Evolutionary conservation across 306 rosid genomes (phyloP), one percentile per base, ranked within the genome.

Genomic region (Fagus sylvatica): DNA sequence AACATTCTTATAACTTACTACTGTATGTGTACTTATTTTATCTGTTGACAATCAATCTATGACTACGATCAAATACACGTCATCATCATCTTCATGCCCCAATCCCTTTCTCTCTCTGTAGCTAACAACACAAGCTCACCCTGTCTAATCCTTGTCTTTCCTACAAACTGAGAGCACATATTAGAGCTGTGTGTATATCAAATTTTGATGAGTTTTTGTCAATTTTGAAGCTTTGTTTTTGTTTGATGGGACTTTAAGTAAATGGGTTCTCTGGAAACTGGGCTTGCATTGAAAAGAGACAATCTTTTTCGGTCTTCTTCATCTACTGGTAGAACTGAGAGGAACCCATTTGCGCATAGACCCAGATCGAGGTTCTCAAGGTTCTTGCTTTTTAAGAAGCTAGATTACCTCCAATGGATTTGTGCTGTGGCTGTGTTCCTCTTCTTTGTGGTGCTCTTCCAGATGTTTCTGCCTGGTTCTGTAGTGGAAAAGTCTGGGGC

Each of bases 331-430:
- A 83, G 90, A 75, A 85, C 82, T 51, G 96, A 93, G n/a, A 86
- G 83, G 16, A 71, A 81, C 82, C 84, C 90, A 28, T 93, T 89
- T 75, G 67, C 89, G 4, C 98, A 81, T 85, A 91, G 97, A 85
- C 85, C 88, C 78, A 93, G 98, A 90, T 96, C 97, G 85, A 91
- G 93, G 80, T 90, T 96, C 80, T 93, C 99, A 7, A 86, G 96
- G 80, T 88, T 88, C 70, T 80, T 95, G 71, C 80, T 93, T 2
- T 82, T 85, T 73, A 92, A 90, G 88, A 96, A 86, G 80, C 85
- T 96, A 19, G 98, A 93, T 83, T 96, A 93, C 64, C 76, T 96
- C 60, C 98, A 90, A 86, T 96, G 99, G 99, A 91, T 89, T 86
- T 96, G 97, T 75, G 88, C 97, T 7, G 94, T 93, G 66, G 84